Evolutionary conservation across 176 grass and related monocot species (phyloP), one percentile per base, ranked within the genome.

Genomic region (Ensete glaucum): DNA sequence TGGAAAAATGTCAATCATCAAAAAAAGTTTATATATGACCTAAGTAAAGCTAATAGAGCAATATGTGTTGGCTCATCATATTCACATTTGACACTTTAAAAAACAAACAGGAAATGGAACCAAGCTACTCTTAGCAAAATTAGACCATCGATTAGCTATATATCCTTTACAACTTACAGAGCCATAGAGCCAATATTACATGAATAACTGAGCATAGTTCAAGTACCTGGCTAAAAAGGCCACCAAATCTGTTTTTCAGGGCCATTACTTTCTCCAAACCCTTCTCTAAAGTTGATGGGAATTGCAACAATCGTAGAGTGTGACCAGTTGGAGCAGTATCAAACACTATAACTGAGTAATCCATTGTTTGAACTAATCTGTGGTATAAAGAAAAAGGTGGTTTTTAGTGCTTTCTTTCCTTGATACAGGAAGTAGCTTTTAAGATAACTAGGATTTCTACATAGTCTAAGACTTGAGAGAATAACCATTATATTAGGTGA

Each of bases 291-390:
- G 96, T 99, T 79, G 96, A 88, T 49, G 96, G 96, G 52, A 99
- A 99, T 74, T 99, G 96, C 76, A 99, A 85, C 34, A 99, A 78
- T 52, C 96, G 76, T 82, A 99, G 87, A 53, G 96, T 99, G 81
- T 99, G 96, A 62, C 96, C 96, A 27, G 96, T 99, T 57, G 96
- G 96, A 79, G 96, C 96, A 78, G 96, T 99, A 82, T 99, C 96
- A 81, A 99, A 99, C 75, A 99, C 91, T 64, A 99, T 92, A 71
- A 99, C 96, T 13, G 96, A 99, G 79, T 99, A 99, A 91, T 99
- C 96, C 96, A 99, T 99, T 79, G 96, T 95, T 87, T 99, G 96
- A 71, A 99, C 96, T 87, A 99, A 88, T 88, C 96, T 95, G 87
- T 54, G 84, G 70, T 11, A 64, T 43, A 75, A 23, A 58, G 6